Evolutionary conservation across 2,329 filamentous ascomycete species (phyloP).

Genomic region (Pseudogymnoascus sp.): DNA sequence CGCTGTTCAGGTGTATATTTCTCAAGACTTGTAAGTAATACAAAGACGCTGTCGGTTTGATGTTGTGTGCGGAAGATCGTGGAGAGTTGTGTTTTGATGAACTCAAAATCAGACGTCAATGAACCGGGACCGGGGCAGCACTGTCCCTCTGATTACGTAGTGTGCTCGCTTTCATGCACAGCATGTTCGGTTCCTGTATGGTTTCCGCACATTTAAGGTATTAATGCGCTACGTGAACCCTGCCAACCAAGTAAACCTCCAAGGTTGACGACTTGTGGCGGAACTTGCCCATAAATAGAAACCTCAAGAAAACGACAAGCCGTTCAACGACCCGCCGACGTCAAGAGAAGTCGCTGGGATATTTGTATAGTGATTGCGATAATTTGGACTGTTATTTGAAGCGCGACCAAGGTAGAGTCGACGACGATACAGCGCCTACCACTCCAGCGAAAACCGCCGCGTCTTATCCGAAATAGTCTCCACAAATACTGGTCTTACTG

Average conservation of each 20-base stretch:
- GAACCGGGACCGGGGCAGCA: neutral
- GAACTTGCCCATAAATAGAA: slow-evolving; percentile 5
- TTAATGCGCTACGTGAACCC: slow-evolving; percentile 8
- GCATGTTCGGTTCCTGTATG: slow-evolving; percentile 5
- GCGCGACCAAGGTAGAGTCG: neutral
- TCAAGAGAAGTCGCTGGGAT: neutral
- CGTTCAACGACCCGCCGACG: neutral
- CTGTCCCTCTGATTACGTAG: slow-evolving; percentile 1
- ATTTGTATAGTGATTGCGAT: neutral
- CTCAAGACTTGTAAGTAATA: too few relatives aligned
- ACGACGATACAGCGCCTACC: neutral
- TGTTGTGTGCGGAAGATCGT: neutral
- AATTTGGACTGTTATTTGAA: neutral
- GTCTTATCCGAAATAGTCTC: slow-evolving; percentile 5
- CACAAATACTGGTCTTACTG: slow-evolving; percentile 8
- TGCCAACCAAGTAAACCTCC: slow-evolving; percentile 7
- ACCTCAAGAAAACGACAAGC: neutral
- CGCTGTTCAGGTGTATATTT: neutral
- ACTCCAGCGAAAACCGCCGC: neutral
- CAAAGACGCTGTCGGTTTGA: neutral
- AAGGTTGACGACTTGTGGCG: slow-evolving; percentile 8
- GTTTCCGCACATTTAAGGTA: slow-evolving; percentile 8
- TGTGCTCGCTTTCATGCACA: neutral
- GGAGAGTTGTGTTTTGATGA: neutral
- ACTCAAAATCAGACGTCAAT: slow-evolving; percentile 2